Percentiles rank a stretch among this genome's conserved stretches.
These are phyloP conservation scores for Gillenia trifoliata DNA, from an alignment of 306 rosid genomes.

Conservation along the genomic window DNA sequence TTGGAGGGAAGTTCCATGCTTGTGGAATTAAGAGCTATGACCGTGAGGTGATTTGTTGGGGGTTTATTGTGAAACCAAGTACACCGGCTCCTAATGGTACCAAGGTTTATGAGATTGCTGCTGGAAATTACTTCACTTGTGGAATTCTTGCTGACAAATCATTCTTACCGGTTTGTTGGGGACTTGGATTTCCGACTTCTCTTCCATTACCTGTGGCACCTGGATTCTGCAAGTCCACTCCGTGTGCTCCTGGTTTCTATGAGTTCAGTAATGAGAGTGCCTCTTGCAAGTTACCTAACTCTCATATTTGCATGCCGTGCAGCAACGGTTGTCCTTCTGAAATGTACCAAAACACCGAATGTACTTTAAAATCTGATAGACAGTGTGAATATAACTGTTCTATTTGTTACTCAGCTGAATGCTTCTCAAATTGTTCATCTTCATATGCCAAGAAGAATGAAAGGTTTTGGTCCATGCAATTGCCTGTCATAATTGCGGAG, in stretches of 20 bases:
- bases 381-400: constrained; percentile 81
- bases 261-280: constrained; percentile 39
- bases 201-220: constrained; percentile 77
- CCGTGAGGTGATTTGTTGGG: constrained; percentile 85
- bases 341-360: constrained; percentile 57
- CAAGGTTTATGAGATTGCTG: constrained; percentile 64
- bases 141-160: constrained; percentile 69
- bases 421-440: constrained; percentile 58
- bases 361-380: constrained; percentile 55
- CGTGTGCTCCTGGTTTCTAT: constrained; percentile 73
- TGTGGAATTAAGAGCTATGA: constrained; percentile 81
- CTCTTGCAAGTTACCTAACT: constrained; percentile 49
- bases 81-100: constrained; percentile 55
- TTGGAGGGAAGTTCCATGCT: constrained; percentile 91
- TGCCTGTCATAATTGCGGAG: constrained; percentile 66
- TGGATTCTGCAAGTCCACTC: constrained; percentile 51
- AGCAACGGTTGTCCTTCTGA: constrained; percentile 60
- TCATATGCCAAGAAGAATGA: constrained; percentile 40
- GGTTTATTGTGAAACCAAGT: constrained; percentile 56
- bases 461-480: constrained; percentile 64
- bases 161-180: constrained; percentile 88
- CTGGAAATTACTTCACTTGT: constrained; percentile 89
- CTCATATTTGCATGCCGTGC: constrained; percentile 68
- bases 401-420: constrained; percentile 49
- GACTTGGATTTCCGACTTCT: constrained; percentile 72